These are phyloP conservation scores for Solanum bulbocastanum DNA, from an alignment of 257 asterid genomes.

Conservation along the genomic window DNA sequence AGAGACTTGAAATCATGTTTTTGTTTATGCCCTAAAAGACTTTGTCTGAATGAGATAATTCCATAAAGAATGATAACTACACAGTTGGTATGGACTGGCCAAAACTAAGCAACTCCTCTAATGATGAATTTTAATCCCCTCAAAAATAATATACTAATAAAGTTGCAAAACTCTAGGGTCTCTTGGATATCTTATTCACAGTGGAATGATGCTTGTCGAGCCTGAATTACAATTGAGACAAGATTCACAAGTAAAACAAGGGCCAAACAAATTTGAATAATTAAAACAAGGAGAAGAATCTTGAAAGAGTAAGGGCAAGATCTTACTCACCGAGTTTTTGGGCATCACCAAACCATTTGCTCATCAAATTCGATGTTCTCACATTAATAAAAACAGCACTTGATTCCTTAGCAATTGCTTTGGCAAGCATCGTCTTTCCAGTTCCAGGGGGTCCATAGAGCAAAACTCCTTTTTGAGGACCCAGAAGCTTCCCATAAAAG, in stretches of 20 bases:
- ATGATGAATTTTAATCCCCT: background rate
- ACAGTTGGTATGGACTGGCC: background rate
- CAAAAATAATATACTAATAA: background rate
- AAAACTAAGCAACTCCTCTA: background rate
- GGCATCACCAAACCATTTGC: conserved; percentile 99
- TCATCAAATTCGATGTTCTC: conserved; percentile 79
- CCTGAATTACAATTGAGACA: background rate
- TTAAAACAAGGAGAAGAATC: background rate
- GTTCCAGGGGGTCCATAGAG: conserved; percentile 97
- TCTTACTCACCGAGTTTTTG: conserved; percentile 69
- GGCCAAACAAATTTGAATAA: background rate
- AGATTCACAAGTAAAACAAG: background rate
- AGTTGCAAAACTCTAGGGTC: background rate
- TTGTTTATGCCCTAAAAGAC: background rate
- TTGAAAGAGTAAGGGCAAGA: background rate
- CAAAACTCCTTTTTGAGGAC: conserved; percentile 92
- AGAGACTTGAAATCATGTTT: background rate
- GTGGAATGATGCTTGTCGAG: background rate
- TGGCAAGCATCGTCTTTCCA: conserved; percentile 99
- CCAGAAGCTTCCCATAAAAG: conserved; percentile 84
- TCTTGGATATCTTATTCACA: background rate
- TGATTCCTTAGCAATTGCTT: conserved; percentile 95
- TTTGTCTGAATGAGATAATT: background rate
- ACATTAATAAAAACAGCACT: conserved; percentile 88
- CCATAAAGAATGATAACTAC: background rate